Conservation (phyloP, 202 grass and related monocot species). For the Cymbopogon flexuosus region DNA sequence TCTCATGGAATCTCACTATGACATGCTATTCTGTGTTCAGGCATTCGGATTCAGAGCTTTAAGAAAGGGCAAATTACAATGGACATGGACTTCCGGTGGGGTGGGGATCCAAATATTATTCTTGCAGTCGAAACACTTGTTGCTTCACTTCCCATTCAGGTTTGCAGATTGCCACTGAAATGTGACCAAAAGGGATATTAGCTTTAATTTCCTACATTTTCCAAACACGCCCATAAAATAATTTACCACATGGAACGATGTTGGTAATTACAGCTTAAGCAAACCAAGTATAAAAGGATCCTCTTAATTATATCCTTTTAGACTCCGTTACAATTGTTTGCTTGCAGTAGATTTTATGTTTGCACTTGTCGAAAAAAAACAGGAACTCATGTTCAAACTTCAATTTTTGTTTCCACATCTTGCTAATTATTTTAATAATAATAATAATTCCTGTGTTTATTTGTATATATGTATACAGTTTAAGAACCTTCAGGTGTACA, state of each 20-base stretch:
- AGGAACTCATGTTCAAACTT: neutral
- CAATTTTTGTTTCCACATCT: neutral
- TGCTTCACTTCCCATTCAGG: conserved; percentile 99
- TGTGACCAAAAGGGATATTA: neutral
- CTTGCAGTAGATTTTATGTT: neutral
- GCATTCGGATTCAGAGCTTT: conserved; percentile 80
- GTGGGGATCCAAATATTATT: conserved; percentile 87
- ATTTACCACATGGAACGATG: neutral
- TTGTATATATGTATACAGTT: conserved; percentile 39
- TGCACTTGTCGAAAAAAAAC: neutral
- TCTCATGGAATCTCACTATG: conserved; percentile 10
- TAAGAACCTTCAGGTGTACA: conserved; percentile 93
- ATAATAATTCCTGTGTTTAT: neutral
- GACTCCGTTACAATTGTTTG: neutral
- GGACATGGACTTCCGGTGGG: conserved; percentile 93
- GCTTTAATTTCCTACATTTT: neutral
- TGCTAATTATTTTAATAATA: neutral
- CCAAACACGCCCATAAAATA: neutral
- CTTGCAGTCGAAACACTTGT: conserved; percentile 96
- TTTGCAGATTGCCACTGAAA: conserved; percentile 10
- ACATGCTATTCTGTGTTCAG: conserved; percentile 39
- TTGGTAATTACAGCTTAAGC: neutral
- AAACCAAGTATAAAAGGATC: neutral
- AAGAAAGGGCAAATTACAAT: conserved; percentile 89
- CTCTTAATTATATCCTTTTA: neutral